Conservation (phyloP, 108 stramenopile genomes). For the Bacterosira constricta region DNA sequence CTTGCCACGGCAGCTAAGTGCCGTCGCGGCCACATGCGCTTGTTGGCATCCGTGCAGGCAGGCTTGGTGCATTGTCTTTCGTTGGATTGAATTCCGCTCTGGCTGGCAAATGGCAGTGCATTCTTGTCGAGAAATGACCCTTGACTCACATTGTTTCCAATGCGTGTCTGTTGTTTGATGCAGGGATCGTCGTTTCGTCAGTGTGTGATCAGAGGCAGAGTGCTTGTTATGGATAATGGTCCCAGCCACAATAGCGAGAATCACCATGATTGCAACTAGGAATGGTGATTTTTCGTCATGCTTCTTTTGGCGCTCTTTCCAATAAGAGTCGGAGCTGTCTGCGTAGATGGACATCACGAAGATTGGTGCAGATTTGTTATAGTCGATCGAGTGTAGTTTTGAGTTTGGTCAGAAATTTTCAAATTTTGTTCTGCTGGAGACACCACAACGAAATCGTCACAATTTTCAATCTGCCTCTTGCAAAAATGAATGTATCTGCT, state of each 20-base stretch:
- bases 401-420: no score
- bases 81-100: constrained; percentile 47
- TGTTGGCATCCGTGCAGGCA: constrained; percentile 47
- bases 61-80: constrained; percentile 47
- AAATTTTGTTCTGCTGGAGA: not conserved
- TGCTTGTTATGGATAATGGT: not conserved
- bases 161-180: constrained; percentile 23
- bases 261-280: not conserved
- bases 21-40: constrained; percentile 40
- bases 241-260: constrained; percentile 4
- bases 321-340: constrained; percentile 24
- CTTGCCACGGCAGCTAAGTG: constrained; percentile 33
- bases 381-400: no score
- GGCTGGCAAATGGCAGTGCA: constrained; percentile 38
- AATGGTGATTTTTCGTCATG: constrained; percentile 1
- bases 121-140: constrained; percentile 39
- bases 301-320: constrained; percentile 45
- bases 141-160: constrained; percentile 42
- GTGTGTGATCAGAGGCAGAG: not conserved
- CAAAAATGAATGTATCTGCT: not conserved
- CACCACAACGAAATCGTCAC: no score
- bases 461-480: no score
- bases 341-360: constrained; percentile 38
- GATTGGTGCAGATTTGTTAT: not conserved
- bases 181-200: constrained; percentile 15